These are phyloP conservation scores for Ambrosia hybrid DNA, from an alignment of 140 eudicot species.

Conservation along the genomic window DNA sequence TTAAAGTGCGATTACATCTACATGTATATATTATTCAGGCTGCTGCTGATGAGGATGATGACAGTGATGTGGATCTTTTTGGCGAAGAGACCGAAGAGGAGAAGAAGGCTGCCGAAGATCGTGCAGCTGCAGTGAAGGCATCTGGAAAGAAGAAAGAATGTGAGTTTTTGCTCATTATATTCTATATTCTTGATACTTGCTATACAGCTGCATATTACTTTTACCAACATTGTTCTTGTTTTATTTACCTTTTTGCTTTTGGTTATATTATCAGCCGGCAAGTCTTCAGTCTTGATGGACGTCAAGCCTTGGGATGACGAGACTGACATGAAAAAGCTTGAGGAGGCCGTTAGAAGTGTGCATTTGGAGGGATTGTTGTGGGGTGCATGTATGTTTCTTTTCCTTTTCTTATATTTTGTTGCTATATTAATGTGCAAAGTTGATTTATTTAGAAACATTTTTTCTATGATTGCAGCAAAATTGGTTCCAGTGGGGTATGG, in stretches of 20 bases:
- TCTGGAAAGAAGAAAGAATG: constrained; percentile 94
- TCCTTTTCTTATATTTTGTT: not conserved
- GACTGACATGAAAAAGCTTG: constrained; percentile 90
- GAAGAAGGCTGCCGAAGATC: constrained; percentile 93
- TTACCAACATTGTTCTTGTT: not conserved
- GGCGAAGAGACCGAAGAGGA: constrained; percentile 99
- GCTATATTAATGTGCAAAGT: not conserved
- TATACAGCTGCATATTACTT: not conserved
- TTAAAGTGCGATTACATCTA: not conserved
- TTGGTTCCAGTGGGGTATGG: constrained; percentile 91
- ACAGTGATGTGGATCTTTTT: constrained; percentile 84
- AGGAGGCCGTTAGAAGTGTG: constrained; percentile 87
- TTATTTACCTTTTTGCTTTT: constrained; percentile 11
- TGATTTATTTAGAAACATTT: not conserved
- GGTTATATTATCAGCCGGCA: constrained; percentile 57
- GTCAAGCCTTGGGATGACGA: constrained; percentile 97
- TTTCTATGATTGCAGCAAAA: constrained; percentile 54
- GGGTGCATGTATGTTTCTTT: constrained; percentile 78
- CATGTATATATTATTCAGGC: constrained; percentile 41
- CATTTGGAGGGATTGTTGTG: constrained; percentile 76
- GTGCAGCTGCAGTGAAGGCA: constrained; percentile 85
- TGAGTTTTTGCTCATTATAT: constrained; percentile 35
- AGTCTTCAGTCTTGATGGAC: constrained; percentile 88
- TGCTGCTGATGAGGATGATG: constrained; percentile 77
- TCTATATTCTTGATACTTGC: not conserved